phyloP scores from a whole-genome alignment of 2,329 filamentous ascomycete species.

The Massarina eburnea region DNA sequence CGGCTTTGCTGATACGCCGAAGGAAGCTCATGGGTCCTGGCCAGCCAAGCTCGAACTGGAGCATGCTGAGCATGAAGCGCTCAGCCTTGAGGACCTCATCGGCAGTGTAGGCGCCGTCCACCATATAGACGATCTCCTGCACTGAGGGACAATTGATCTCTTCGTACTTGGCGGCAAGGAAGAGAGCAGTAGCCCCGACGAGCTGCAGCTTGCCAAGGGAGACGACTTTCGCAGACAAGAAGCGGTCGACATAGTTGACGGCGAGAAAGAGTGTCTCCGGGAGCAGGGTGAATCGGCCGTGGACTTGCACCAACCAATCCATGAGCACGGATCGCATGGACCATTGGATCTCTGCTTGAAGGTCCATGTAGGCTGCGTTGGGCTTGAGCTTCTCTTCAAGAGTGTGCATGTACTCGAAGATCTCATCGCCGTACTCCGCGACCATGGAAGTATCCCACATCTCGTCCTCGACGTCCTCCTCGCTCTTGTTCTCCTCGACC shows the following conservation, averaged over 20 bases:
- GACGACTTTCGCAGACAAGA: constrained; percentile 91
- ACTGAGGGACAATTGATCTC: constrained; percentile 98
- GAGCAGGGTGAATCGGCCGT: constrained; percentile 84
- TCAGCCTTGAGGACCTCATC: constrained; percentile 97
- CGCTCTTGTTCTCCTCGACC: constrained; percentile 66
- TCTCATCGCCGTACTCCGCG: constrained; percentile 92
- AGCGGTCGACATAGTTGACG: constrained; percentile 97
- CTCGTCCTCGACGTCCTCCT: constrained; percentile 84
- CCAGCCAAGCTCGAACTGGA: constrained; percentile 94
- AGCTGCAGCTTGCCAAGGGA: constrained; percentile 94
- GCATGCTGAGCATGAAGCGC: constrained; percentile 96
- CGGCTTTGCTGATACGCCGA: constrained; percentile 94
- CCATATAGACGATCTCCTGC: constrained; percentile 97
- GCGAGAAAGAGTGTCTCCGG: constrained; percentile 94
- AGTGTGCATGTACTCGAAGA: constrained; percentile 87
- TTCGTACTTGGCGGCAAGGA: constrained; percentile 96
- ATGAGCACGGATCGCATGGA: constrained; percentile 97
- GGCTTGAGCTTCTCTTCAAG: constrained; percentile 88
- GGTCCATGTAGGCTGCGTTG: constrained; percentile 93
- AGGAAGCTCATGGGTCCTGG: constrained; percentile 99
- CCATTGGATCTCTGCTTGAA: constrained; percentile 97
- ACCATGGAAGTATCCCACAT: constrained; percentile 96
- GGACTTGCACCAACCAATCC: constrained; percentile 97
- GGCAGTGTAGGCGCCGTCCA: constrained; percentile 82
- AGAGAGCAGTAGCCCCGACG: constrained; percentile 92